phyloP scores from a whole-genome alignment of 2,329 filamentous ascomycete species.

The Annulohypoxylon truncatum region DNA sequence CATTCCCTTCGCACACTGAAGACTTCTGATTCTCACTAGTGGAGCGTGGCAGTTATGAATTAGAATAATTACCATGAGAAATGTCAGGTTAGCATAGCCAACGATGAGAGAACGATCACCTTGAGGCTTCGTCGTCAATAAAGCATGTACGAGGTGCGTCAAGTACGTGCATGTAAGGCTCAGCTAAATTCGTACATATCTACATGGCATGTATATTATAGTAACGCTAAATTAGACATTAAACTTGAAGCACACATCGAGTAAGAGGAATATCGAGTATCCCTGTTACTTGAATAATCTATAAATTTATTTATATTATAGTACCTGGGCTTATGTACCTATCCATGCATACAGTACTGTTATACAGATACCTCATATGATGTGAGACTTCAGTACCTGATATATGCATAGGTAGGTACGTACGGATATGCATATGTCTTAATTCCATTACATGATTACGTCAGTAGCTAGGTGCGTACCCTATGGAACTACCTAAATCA shows the following conservation, averaged over 20 bases:
- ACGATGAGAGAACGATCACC: constrained; percentile 12
- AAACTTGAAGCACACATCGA: not conserved
- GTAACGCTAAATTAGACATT: constrained; percentile 12
- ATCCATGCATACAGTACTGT: not conserved
- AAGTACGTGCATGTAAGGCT: not conserved
- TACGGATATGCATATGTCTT: not conserved
- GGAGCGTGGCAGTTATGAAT: constrained; percentile 11
- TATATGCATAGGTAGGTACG: too few relatives aligned
- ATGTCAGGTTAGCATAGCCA: constrained; percentile 5
- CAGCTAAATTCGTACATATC: not conserved
- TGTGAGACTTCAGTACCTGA: not conserved
- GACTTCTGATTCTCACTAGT: constrained; percentile 3
- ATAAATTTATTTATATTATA: not conserved
- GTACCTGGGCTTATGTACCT: not conserved
- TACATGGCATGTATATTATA: not conserved
- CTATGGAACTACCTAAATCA: not conserved
- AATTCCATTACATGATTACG: not conserved
- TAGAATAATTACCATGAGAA: constrained; percentile 7
- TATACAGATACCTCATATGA: too few relatives aligned
- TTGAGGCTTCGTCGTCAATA: constrained; percentile 11
- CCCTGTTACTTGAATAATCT: constrained; percentile 14
- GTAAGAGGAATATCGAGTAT: not conserved
- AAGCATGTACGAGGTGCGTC: not conserved
- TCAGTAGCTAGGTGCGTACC: not conserved
- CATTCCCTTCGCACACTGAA: constrained; percentile 1